These are phyloP conservation scores for Cajanus cajan DNA, from an alignment of 306 rosid species.

Conservation along the genomic window DNA sequence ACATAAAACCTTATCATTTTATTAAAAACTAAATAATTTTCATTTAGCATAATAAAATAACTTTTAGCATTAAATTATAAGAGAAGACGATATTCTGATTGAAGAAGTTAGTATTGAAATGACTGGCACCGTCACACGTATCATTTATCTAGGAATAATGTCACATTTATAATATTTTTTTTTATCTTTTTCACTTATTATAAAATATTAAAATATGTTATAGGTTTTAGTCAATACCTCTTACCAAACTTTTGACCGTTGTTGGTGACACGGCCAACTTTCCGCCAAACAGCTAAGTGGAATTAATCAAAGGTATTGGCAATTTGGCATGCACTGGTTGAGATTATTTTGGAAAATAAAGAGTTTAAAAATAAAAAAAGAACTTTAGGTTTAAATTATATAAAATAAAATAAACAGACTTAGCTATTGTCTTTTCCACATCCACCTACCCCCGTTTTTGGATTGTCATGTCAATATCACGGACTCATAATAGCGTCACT, in stretches of 20 bases:
- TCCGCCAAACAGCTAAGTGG: background rate
- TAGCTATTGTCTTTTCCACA: background rate
- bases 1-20: background rate
- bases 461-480: background rate
- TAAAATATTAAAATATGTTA: background rate
- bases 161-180: background rate
- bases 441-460: background rate
- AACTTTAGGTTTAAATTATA: background rate
- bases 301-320: background rate
- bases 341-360: background rate
- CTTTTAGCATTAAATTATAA: too few relatives aligned
- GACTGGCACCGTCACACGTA: too few relatives aligned
- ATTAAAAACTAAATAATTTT: too few relatives aligned
- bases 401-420: background rate
- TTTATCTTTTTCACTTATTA: background rate
- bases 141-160: background rate
- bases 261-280: background rate
- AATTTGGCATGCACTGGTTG: background rate
- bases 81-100: too few relatives aligned
- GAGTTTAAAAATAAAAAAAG: too few relatives aligned
- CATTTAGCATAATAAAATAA: too few relatives aligned
- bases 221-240: background rate
- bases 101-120: too few relatives aligned
- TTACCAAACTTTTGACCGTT: background rate
- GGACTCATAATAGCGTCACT: background rate